Evolutionary conservation across 2,329 filamentous ascomycete species (phyloP), one percentile per base, ranked within the genome.

Genomic region (Venturia effusa): DNA sequence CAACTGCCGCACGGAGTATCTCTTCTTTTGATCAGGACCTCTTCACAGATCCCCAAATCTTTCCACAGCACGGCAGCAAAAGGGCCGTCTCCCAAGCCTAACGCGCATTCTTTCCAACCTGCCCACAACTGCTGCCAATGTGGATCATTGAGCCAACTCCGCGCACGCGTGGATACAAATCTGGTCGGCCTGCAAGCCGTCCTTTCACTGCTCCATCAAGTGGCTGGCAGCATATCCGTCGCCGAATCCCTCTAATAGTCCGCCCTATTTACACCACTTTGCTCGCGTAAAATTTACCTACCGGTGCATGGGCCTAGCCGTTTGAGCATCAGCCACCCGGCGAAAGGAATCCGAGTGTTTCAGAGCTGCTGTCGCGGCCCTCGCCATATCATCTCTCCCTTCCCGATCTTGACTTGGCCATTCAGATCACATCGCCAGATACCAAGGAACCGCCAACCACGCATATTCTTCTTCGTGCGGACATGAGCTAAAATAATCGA

Each of bases 241-340:
- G 4, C 7, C 1, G 30, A 57, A 34, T 7, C 27, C 10, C 51
- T 57, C 30, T 34, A 34, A 57, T 57, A 15, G 4, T 34, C 51
- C 51, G 51, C 27, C 51, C 4, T 57, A 34, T 34, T 57, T n/a
- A 37, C 51, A 57, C 51, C 30, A 57, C 19, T 57, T 34, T 32
- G 51, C 51, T 57, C 51, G 51, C 51, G 51, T 57, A 57, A 34
- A 57, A 34, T 57, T 57, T 30, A 55, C 27, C 30, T n/a, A 32
- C 1, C 15, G 17, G 34, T 15, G 51, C 51, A 32, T 57, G 30
- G 51, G 15, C 51, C 30, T 3, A 34, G 51, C 51, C 51, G 51
- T 57, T 57, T 57, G 51, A 57, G 30, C 0, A 57, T 34, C 51
- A 57, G 51, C 51, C 51, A 57, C 51, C 51, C 51, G 30, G 51